These are phyloP conservation scores for Medicago arabica DNA, from an alignment of 306 rosid species.

Conservation along the genomic window DNA sequence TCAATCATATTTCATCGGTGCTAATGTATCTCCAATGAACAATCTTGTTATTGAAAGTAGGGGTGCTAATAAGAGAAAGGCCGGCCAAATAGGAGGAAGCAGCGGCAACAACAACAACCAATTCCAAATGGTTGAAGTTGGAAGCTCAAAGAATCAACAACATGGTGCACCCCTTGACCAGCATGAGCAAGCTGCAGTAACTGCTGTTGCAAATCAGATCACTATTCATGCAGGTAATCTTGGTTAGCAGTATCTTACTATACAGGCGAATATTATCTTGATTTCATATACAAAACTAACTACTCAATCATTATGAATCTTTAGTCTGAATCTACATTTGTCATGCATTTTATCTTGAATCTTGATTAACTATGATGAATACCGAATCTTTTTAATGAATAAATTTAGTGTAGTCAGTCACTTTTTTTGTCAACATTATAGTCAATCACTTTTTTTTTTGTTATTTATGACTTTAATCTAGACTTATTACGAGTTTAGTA, in stretches of 20 bases:
- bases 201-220: neutral
- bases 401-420: too few relatives aligned
- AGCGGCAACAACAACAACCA: neutral
- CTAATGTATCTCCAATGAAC: neutral
- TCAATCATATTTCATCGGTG: neutral
- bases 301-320: neutral
- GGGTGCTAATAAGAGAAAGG: slow-evolving; percentile 28
- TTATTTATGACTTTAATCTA: neutral
- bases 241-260: neutral
- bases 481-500: neutral
- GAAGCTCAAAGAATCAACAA: neutral
- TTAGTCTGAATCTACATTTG: neutral
- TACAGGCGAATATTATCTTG: too few relatives aligned
- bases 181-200: neutral
- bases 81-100: too few relatives aligned
- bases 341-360: too few relatives aligned
- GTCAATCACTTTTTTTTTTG: too few relatives aligned
- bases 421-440: neutral
- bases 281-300: too few relatives aligned
- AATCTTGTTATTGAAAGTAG: neutral
- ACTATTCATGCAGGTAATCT: neutral
- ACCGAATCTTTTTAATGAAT: too few relatives aligned
- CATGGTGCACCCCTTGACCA: neutral
- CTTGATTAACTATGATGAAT: neutral
- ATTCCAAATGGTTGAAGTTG: slow-evolving; percentile 15